Base-by-base conservation (phyloP, 495 filamentous ascomycete genomes). In the Neurospora tetraspora region DNA sequence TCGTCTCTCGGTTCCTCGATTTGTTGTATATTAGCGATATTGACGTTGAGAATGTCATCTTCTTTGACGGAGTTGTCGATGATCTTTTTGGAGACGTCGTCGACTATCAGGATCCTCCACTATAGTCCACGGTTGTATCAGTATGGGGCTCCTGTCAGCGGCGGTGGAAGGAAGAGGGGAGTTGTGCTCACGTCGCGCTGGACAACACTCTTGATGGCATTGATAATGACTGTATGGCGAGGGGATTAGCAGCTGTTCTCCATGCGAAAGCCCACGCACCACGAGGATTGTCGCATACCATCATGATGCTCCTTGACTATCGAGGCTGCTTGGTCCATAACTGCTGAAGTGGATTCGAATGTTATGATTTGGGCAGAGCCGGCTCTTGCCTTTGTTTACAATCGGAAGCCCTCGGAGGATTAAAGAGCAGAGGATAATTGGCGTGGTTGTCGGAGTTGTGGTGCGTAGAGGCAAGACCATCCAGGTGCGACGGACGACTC, bases 81-180 rank as follows among this genome's bases (percentile, higher is more conserved):
- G 75, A 99, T 84, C 78, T 90, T 91, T 79, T 89, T 90, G 80
- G 92, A 93, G 27, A 82, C 84, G 74, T 91, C 90, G 82, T 99
- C 96, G 76, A 96, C 82, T 39, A 99, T 91, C 77, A 98, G 83
- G 76, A 97, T 91, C 87, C 97, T 98, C 96, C 96, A 98, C 95
- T 98, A 65, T 16, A 20, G 71, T 65, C 14, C 68, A 71, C 37
- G 23, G 70, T 65, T 65, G 53, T 10, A 70, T 79, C 71, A 78
- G 72, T 61, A 71, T 18, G 16, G 18, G 34, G 5, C 9, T 65
- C 40, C 61, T 53, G 42, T 70, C 70, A 71, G 27, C 34, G 7
- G 37, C 53, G 53, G 36, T 36, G 37, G 47, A 68, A 42, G 47
- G 61, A 45, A 37, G 43, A 74, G 53, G 74, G 71, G 71, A 74